Percentiles rank a stretch among this genome's conserved stretches.
phyloP scores from a whole-genome alignment of 1,139 yeast species.

The Sugiyamaella japonica region DNA sequence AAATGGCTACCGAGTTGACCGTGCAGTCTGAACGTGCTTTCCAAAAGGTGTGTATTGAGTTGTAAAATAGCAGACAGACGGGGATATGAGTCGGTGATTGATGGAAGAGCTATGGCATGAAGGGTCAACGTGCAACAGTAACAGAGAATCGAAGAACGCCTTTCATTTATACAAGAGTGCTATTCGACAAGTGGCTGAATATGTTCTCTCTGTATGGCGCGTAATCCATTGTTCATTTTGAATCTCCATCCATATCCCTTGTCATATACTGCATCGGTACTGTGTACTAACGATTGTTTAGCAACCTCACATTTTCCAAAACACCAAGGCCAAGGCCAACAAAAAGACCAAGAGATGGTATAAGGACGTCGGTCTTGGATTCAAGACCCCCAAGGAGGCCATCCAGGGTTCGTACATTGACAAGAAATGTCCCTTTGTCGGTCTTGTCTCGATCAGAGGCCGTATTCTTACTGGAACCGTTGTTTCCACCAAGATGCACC shows the following conservation, averaged over 20 bases:
- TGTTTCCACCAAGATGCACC: constrained; percentile 99
- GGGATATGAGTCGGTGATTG: too few species aligned
- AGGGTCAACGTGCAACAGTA: too few species aligned
- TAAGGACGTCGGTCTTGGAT: constrained; percentile 99
- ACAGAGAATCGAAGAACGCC: too few species aligned
- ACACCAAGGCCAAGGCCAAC: constrained; percentile 99
- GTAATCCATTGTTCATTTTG: background rate
- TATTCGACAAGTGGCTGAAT: too few species aligned
- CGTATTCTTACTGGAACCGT: constrained; percentile 94
- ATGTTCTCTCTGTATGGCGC: background rate
- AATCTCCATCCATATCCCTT: background rate
- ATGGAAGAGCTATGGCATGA: too few species aligned
- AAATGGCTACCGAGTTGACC: constrained; percentile 99
- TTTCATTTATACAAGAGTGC: too few species aligned
- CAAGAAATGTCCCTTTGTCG: constrained; percentile 99
- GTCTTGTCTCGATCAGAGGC: constrained; percentile 98
- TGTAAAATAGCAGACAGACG: background rate
- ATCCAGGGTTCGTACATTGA: constrained; percentile 98
- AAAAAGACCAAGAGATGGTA: constrained; percentile 99
- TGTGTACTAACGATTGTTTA: constrained; percentile 37
- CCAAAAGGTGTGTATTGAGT: constrained; percentile 80
- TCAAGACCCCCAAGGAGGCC: constrained; percentile 99
- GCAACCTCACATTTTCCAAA: constrained; percentile 99
- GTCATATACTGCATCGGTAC: background rate
- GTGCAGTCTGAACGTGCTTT: constrained; percentile 99